Evolutionary conservation across 139 green algal genomes (phyloP), one percentile per base, ranked within the genome.

Genomic region (Parachlorella kessleri): DNA sequence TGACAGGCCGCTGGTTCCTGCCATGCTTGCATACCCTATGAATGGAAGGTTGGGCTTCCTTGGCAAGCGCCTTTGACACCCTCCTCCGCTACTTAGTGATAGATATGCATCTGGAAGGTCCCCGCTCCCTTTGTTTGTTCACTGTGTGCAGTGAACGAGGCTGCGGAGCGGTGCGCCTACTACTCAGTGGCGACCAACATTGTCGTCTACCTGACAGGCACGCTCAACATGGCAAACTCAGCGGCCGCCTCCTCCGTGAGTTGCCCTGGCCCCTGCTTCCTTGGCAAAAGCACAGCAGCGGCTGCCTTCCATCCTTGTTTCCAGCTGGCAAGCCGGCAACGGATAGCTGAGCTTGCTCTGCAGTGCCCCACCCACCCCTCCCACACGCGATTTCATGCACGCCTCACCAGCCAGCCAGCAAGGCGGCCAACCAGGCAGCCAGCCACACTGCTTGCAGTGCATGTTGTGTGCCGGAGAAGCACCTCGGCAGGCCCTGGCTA

Each of bases 141-240:
- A 21, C 35, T 32, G 18, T 72, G 6, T 33, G 72, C 59, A 79
- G 90, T 90, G 7, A 95, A 95, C 77, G 93, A 98, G 82, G 90
- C 97, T 33, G 97, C 94, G 73, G 94, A 97, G 78, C 84, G 94
- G 8, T 83, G 97, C 65, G 94, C 94, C 0, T 98, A 90, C 79
- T 95, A 97, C 84, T 93, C 89, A 79, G 90, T 77, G 54, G 85
- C 41, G 86, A 95, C 89, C 18, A 98, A 96, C 80, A 77, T 96
- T 40, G 88, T 96, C 18, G 93, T 92, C 30, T 97, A 96, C 80
- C 81, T 98, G n/a, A 93, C 84, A 0, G 70, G 77, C 2, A 84
- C 93, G 24, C 93, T 97, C 81, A 85, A 87, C 6, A 68, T 85
- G 6, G 78, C 88, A 37, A 88, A 92, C 7, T 84, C 86, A 1